Evolutionary conservation across 345 rosid species (phyloP), one percentile per base, ranked within the genome.

Genomic region (Gossypium arboreum): DNA sequence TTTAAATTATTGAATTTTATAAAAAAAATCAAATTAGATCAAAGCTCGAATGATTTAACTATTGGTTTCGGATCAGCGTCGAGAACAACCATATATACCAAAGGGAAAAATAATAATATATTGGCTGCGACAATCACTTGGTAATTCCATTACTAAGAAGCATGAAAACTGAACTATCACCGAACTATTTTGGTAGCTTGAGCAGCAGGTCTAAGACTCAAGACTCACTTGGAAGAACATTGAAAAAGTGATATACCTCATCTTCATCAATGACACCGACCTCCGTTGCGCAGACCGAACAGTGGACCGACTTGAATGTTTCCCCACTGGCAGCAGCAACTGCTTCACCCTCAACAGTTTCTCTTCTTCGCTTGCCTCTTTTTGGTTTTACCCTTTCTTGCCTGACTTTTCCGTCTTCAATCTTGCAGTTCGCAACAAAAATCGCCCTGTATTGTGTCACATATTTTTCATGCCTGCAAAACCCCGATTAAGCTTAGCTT

Each of bases 391-490:
- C 25, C 47, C 1, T 76, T 69, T 55, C 85, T 72, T 80, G 78
- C 75, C 18, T 34, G 12, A 73, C 75, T 66, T 72, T 70, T 22
- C 77, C 83, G 47, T 60, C 77, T 48, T 68, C 88, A 58, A 85
- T 82, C 71, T 69, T 78, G 81, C 97, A 92, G 72, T 92, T 90
- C 11, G 83, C 81, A 62, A 90, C 95, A 57, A 90, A 89, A 66
- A 90, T 74, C n/a, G 92, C 95, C 76, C 95, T 83, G 87, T 90
- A 90, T 81, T 88, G 97, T 18, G 93, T 88, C 81, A 88, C 80
- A 50, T 88, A 81, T 73, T 78, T 89, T 74, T 86, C 95, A 54
- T 90, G 97, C 92, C 95, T 92, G 75, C 88, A 73, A 60, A 50
- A 29, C 50, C 70, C 29, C 15, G 43, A 58, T 60, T 69, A 77